Base-by-base conservation (phyloP, 345 rosid genomes). In the Luvunga scandens region DNA sequence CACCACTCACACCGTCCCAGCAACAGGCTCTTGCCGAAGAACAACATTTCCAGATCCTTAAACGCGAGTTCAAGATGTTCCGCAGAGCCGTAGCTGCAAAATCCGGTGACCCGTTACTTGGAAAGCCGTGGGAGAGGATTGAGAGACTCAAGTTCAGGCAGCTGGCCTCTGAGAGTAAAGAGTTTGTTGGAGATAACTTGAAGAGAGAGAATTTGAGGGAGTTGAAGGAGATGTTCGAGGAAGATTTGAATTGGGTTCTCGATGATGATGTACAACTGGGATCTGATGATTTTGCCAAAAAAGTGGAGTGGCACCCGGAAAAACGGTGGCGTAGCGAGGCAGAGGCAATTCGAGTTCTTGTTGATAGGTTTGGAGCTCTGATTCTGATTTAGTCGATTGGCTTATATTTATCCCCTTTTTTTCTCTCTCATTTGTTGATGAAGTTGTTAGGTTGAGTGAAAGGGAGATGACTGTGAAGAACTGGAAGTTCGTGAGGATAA, bases 401-500 rank as follows among this genome's bases (percentile, higher is more conserved):
- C 4, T 19, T 33, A 22, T 66, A 6, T 75, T 63, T 18, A 45
- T 4, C 14, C 33, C 27, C 24, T 24, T 5, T 50, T 38, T 6
- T 18, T 33, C 24, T n/a, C 21, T 53, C 38, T 25, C 28, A 36
- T 21, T 21, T 77, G n/a, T 16, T 78, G 30, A 48, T 66, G 62
- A 5, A 61, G 50, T 77, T 66, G 50, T 77, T 81, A 95, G 98
- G 84, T 88, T 95, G 86, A 87, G 97, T 81, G 81, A 79, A 61
- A 89, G 89, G 78, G 89, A 92, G 19, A 87, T 92, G 9, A 93
- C 86, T 72, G 82, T 83, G 84, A 89, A 75, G 84, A 93, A 92
- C 75, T 95, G 99, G 98, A 95, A 95, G 83, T 88, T 95, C 83
- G 91, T 91, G 69, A 90, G 89, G 86, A 91, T 93, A 82, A 93